Evolutionary conservation across 257 asterid genomes (phyloP).

Genomic region (Handroanthus guayacan): DNA sequence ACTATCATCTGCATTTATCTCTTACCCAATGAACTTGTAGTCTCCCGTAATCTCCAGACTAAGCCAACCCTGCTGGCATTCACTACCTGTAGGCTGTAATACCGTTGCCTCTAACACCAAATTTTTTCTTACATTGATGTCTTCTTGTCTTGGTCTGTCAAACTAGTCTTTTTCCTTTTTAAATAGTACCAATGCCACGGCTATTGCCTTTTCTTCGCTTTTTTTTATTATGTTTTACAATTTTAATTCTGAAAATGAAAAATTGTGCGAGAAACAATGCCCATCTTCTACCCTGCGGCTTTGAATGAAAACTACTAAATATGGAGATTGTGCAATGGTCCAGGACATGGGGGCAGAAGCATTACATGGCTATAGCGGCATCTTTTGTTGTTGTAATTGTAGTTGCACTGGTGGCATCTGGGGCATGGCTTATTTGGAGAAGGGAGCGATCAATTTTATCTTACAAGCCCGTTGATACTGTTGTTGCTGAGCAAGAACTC

Average conservation of each 20-base stretch:
- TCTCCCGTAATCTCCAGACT: background rate
- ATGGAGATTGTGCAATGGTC: constrained; percentile 28
- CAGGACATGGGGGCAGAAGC: constrained; percentile 72
- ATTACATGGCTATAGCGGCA: constrained; percentile 47
- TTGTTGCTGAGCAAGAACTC: constrained; percentile 89
- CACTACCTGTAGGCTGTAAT: constrained; percentile 6
- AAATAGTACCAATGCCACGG: background rate
- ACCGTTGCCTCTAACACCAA: background rate
- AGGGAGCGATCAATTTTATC: constrained; percentile 49
- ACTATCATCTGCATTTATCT: constrained; percentile 19
- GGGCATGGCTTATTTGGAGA: constrained; percentile 74
- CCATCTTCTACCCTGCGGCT: no score
- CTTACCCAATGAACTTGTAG: background rate
- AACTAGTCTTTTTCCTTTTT: background rate
- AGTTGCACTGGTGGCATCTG: constrained; percentile 60
- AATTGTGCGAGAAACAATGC: no score
- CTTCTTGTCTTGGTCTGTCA: background rate
- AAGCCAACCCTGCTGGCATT: background rate
- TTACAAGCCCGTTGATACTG: constrained; percentile 83
- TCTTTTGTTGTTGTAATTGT: constrained; percentile 44
- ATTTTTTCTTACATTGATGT: background rate
- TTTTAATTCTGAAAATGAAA: no score
- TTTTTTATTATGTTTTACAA: background rate
- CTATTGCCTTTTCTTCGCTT: background rate
- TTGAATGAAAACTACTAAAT: background rate